Base-by-base conservation (phyloP, 176 grass and related monocot genomes). In the Elaeis guineensis region DNA sequence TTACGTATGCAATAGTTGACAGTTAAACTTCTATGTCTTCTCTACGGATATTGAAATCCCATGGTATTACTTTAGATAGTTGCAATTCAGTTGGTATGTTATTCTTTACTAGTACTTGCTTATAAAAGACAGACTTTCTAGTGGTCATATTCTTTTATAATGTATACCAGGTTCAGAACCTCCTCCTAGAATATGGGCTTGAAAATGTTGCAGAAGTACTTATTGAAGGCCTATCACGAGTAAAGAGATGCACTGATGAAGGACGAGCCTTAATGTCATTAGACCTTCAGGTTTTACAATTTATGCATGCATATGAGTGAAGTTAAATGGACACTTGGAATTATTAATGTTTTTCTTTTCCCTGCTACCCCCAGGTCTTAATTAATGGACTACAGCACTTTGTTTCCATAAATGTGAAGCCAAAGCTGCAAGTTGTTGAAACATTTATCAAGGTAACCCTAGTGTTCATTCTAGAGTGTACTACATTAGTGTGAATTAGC, bases 161-260 rank as follows among this genome's bases (percentile, higher is more conserved):
- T 52, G n/a, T 39, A 64, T 72, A 55, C 50, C 83, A 98, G 94
- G 79, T 93, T 62, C 94, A 98, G 81, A 67, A 93, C 69, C 64
- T 89, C 39, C 71, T 98, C 66, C 64, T 98, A 61, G 73, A 89
- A 54, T 89, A 93, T 52, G 94, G 94, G 72, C 67, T 89, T 74
- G 88, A 98, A 65, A 80, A 81, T 73, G 59, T 89, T 4, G 79
- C 82, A 9, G 94, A 98, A 81, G 79, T 79, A 59, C 70, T 98
- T 70, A 81, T 93, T 58, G 94, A 98, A 89, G 94, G 94, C 44
- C 79, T 98, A 54, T 93, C 94, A 18, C 86, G 94, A 75, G 82
- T 98, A 63, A 98, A 89, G 73, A 80, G 79, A 79, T 98, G 94
- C 79, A 89, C 82, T 8, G 94, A 98, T 71, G 94, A 93, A 89